Evolutionary conservation across 352 stramenopile species (phyloP).

Genomic region (Hyaloperonospora brassicae): DNA sequence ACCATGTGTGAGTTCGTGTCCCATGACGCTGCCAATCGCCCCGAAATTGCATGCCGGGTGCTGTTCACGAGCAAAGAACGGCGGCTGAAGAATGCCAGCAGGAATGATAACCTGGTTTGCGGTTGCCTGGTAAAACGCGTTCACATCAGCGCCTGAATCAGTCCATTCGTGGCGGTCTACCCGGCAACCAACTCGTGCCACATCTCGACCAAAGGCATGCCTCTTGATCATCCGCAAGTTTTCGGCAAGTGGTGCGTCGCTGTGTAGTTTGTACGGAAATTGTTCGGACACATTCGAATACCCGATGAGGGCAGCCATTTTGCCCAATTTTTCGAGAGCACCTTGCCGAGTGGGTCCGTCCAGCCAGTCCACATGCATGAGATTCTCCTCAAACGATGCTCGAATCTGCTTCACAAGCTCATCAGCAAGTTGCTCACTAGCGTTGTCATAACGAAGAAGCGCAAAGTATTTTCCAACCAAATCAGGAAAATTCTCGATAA

Average conservation of each 20-base stretch:
- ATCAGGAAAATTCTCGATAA: constrained; percentile 41
- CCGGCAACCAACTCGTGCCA: constrained; percentile 28
- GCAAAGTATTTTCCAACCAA: constrained; percentile 89
- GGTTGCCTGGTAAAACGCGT: constrained; percentile 79
- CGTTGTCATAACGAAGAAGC: constrained; percentile 80
- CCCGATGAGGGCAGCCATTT: constrained; percentile 69
- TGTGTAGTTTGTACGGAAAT: neutral
- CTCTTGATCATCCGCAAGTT: constrained; percentile 46
- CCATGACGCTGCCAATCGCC: constrained; percentile 89
- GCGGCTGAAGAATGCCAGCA: constrained; percentile 91
- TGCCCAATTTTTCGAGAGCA: constrained; percentile 83
- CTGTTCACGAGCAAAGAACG: constrained; percentile 84
- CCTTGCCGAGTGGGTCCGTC: constrained; percentile 52
- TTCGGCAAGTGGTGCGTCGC: constrained; percentile 28
- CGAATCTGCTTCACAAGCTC: constrained; percentile 85
- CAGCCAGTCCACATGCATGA: constrained; percentile 25
- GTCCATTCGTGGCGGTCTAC: constrained; percentile 74
- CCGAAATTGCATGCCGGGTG: constrained; percentile 91
- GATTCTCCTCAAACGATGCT: constrained; percentile 68
- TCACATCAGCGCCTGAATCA: constrained; percentile 90
- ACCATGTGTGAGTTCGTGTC: constrained; percentile 94
- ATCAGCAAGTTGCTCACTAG: constrained; percentile 69
- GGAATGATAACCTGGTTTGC: constrained; percentile 93
- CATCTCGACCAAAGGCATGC: constrained; percentile 36
- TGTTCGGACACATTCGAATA: constrained; percentile 38